phyloP scores from a whole-genome alignment of 1,284 basidiomycete genomes.

The Tilletiaria anomala region DNA sequence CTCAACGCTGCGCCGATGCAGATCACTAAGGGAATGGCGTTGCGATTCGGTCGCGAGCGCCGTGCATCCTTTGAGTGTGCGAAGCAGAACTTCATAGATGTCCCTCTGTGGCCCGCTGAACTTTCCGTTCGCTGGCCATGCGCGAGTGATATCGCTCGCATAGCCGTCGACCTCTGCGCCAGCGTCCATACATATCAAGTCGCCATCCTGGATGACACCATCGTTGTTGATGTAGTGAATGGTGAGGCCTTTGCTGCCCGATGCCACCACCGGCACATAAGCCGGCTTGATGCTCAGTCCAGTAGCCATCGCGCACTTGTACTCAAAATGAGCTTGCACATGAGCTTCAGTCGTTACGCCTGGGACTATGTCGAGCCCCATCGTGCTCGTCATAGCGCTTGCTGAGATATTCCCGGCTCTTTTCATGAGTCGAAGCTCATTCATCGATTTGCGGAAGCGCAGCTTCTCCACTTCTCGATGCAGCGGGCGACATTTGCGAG shows the following conservation, averaged over 20 bases:
- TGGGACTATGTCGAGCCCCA: conserved; percentile 10
- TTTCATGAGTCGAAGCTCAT: conserved; percentile 33
- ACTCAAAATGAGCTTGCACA: conserved; percentile 32
- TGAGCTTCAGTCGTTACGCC: conserved; percentile 19
- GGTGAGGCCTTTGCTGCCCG: conserved; percentile 21
- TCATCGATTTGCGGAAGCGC: conserved; percentile 25
- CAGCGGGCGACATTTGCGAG: conserved; percentile 25
- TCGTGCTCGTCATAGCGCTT: conserved; percentile 30
- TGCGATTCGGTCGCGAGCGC: conserved; percentile 43
- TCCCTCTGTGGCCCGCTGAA: conserved; percentile 72
- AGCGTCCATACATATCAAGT: conserved; percentile 34
- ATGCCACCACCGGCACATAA: conserved; percentile 36
- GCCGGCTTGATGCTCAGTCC: conserved; percentile 13
- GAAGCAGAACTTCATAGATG: conserved; percentile 70
- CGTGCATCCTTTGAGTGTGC: conserved; percentile 58
- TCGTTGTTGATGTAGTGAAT: conserved; percentile 27
- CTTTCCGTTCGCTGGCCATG: conserved; percentile 60
- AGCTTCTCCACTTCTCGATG: conserved; percentile 22
- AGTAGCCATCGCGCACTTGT: conserved; percentile 21
- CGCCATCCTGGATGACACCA: conserved; percentile 5
- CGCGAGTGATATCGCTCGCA: conserved; percentile 89
- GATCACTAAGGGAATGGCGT: conserved; percentile 53
- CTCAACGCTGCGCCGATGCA: conserved; percentile 63
- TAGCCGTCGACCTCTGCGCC: conserved; percentile 55
- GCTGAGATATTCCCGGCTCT: conserved; percentile 25